Evolutionary conservation across 169 alveolate genomes (phyloP).

Genomic region (Plasmodium adleri): DNA sequence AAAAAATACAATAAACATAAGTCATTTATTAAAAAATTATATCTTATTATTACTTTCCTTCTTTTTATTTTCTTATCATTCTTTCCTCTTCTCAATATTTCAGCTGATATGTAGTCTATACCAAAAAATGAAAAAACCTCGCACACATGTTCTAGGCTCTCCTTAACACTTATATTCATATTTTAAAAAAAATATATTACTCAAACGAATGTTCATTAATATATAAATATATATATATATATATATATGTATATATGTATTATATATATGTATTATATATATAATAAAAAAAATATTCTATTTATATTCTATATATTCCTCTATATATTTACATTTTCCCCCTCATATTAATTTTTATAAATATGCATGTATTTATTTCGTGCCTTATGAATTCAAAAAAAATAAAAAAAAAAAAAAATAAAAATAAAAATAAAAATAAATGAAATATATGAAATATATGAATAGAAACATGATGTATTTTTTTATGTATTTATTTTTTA

Average conservation of each 20-base stretch:
- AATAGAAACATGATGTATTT: no score
- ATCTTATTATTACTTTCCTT: slow-evolving; percentile 36
- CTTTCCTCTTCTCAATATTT: slow-evolving; percentile 60
- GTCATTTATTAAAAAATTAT: slow-evolving; percentile 50
- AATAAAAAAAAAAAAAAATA: no score
- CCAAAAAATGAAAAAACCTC: slow-evolving; percentile 51
- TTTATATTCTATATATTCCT: no score
- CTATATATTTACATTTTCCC: no score
- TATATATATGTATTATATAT: no score
- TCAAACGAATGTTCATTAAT: neutral
- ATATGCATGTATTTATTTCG: no score
- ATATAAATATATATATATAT: neutral
- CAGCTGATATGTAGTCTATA: slow-evolving; percentile 67
- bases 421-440: no score
- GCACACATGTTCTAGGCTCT: slow-evolving; percentile 68
- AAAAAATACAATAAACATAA: slow-evolving; percentile 53
- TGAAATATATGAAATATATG: no score
- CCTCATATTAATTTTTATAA: no score
- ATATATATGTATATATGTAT: neutral
- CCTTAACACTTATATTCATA: slow-evolving; percentile 64
- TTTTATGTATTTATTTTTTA: no score
- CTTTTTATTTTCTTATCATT: slow-evolving; percentile 26
- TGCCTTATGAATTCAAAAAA: no score
- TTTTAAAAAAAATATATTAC: neutral
- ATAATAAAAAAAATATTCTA: no score